Evolutionary conservation across 371 early-diverging fungal genomes (phyloP), one percentile per base, ranked within the genome.

Genomic region (Umbelopsis sp.): DNA sequence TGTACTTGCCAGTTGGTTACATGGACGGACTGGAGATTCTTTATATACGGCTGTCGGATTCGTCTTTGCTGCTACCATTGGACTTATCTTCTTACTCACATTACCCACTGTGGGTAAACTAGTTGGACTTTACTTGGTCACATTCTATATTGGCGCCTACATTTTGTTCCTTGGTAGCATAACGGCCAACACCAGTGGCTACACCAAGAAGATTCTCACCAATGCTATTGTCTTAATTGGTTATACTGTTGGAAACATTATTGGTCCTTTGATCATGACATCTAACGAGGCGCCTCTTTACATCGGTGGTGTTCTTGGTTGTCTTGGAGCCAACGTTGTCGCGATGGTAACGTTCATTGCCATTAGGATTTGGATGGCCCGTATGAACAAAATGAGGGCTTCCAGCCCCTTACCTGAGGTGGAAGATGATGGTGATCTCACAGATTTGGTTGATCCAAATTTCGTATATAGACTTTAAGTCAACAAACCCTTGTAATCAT

Each of bases 121-220:
- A 16, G 18, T 77, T 2, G 79, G 79, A 7, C 77, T 68, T 29
- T 77, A 77, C 29, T 48, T 78, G n/a, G 69, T 69, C 18, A 77
- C 70, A 74, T 69, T 68, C 6, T 65, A 70, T 46, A 65, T 70
- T 18, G 81, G 77, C 25, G 70, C 69, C 1, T 71, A 73, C 37
- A 72, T 72, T 0, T 65, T 81, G 18, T 44, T 81, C 3, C 63
- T 75, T 1, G 72, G 78, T 0, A 68, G 74, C 22, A 57, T 74
- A n/a, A 71, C 72, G 14, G 44, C 52, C 22, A 81, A 81, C 51
- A 78, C 79, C 7, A 69, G 72, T 18, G 82, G 82, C 7, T 81
- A 81, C 35, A 74, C 76, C 7, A 81, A 81, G 50, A 81, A 79
- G 52, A 50, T 79, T 32, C 79, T 76, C 50, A 69, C 66, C 46